Conservation (phyloP, 495 filamentous ascomycete genomes). For the Lophiostoma macrostomum region DNA sequence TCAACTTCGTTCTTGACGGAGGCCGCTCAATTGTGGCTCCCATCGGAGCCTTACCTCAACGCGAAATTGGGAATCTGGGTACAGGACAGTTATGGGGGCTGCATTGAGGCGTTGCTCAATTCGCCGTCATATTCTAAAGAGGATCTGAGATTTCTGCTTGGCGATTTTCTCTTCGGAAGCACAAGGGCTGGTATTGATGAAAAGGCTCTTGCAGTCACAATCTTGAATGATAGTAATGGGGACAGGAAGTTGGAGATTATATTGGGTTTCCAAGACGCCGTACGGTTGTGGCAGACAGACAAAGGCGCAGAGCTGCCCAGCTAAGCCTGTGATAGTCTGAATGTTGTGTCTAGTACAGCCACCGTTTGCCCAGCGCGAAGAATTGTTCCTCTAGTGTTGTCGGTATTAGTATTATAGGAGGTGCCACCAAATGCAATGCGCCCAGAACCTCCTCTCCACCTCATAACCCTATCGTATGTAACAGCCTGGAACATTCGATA, state of each 20-base stretch:
- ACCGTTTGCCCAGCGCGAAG: background rate
- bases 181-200: background rate
- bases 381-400: background rate
- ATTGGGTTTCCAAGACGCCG: background rate
- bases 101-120: background rate
- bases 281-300: background rate
- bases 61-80: background rate
- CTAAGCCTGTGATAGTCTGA: background rate
- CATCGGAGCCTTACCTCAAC: background rate
- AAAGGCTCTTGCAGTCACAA: background rate
- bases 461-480: background rate
- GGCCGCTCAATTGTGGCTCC: background rate
- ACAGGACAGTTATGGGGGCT: background rate
- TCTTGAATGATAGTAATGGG: background rate
- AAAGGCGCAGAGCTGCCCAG: background rate
- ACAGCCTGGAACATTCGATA: background rate
- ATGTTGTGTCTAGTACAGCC: background rate
- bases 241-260: background rate
- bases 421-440: background rate
- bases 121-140: too few relatives aligned
- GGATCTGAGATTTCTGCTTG: background rate
- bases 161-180: background rate
- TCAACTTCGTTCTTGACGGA: background rate
- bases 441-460: background rate
- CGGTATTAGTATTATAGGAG: background rate